Conservation (phyloP, 2,329 filamentous ascomycete genomes). For the Epichloe baconii region DNA sequence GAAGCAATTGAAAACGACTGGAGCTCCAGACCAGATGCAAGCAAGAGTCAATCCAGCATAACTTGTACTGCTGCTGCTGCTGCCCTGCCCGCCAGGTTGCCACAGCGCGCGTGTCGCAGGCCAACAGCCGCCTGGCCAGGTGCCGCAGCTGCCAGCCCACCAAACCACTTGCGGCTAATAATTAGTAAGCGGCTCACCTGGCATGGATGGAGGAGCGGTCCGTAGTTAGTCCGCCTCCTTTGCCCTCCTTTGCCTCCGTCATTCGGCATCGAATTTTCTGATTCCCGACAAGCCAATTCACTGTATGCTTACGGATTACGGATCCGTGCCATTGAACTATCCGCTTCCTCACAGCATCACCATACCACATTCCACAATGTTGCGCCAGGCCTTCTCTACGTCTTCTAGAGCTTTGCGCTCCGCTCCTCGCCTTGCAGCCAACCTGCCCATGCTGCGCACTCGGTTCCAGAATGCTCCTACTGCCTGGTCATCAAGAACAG, state of each 20-base stretch:
- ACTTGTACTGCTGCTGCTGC: background rate
- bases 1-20: background rate
- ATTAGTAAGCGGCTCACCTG: too few relatives aligned
- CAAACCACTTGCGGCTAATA: background rate
- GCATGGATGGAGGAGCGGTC: slow-evolving; percentile 8
- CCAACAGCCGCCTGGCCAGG: too few relatives aligned
- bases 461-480: slow-evolving; percentile 26
- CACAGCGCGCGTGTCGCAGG: slow-evolving; percentile 15
- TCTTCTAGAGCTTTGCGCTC: slow-evolving; percentile 32
- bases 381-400: slow-evolving; percentile 30
- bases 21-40: background rate
- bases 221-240: slow-evolving; percentile 17
- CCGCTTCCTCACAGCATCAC: slow-evolving; percentile 6
- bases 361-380: slow-evolving; percentile 22
- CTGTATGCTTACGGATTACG: background rate
- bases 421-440: slow-evolving; percentile 22
- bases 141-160: background rate
- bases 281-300: background rate
- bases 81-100: slow-evolving; percentile 17
- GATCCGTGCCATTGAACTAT: slow-evolving; percentile 4
- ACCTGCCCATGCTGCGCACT: slow-evolving; percentile 22
- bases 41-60: background rate
- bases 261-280: slow-evolving; percentile 17
- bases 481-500: slow-evolving; percentile 22
- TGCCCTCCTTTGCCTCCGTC: slow-evolving; percentile 4